Base-by-base conservation (phyloP, 2,329 filamentous ascomycete genomes). In the Fusarium keratoplasticum region DNA sequence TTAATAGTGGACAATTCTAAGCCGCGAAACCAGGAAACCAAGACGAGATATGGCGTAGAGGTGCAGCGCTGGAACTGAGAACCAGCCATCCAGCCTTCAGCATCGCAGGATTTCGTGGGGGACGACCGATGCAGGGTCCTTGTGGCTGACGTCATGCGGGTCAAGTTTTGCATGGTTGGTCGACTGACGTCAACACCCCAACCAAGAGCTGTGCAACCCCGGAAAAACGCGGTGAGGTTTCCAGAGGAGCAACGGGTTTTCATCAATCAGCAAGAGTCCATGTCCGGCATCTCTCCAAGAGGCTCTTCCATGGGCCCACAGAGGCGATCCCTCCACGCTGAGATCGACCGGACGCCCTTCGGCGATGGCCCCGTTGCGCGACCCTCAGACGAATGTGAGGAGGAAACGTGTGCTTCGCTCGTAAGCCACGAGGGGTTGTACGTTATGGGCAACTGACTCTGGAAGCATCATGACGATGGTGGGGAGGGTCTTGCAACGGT, bases 81-180 rank as follows among this genome's bases (percentile, higher is more conserved):
- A 52, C 22, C 70, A 74, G 59, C 71, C 71, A 67, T 64, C 62
- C 73, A 69, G 31, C 60, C 61, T 50, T 36, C 44, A 47, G 50
- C 61, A 62, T 65, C 50, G 65, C 54, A 33, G 67, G 57, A 52
- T 66, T 67, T 72, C 69, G 61, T 72, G 72, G 69, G 71, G 70
- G 61, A 66, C 40, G 64, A 59, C 50, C 57, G 55, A 74, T 75
- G 58, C 67, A 76, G 76, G 75, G 76, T 73, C 76, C 67, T 69
- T 35, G 64, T 70, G 69, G 44, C 55, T 74, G 75, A 78, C 76
- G 76, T 78, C 76, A 78, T 78, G 57, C 54, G 75, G 63, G 40
- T 65, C 36, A 58, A 36, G 29, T 50, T 29, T 52, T 25, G 59
- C 60, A 61, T 67, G 61, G 71, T 67, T 67, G 61, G 71, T 67